These are phyloP conservation scores for Zizania palustris DNA, from an alignment of 202 grass and related monocot genomes.

Conservation along the genomic window DNA sequence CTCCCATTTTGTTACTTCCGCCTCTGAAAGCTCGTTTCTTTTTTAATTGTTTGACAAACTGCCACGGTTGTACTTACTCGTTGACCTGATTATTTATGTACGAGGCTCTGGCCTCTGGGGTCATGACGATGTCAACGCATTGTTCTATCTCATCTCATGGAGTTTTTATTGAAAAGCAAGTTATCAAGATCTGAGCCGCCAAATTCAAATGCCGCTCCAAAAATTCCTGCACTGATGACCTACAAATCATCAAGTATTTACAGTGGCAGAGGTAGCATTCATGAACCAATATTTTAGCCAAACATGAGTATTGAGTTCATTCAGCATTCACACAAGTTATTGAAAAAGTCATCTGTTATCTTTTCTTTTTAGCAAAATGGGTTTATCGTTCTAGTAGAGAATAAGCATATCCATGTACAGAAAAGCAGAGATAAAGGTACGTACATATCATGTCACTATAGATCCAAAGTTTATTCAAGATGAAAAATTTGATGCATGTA, in stretches of 20 bases:
- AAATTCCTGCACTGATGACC: constrained; percentile 26
- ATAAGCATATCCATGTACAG: too few species aligned
- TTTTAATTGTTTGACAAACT: constrained; percentile 14
- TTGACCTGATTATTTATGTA: constrained; percentile 35
- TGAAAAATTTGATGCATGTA: too few species aligned
- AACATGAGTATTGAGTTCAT: too few species aligned
- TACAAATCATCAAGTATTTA: not conserved
- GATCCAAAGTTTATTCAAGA: too few species aligned
- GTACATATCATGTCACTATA: too few species aligned
- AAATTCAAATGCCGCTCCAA: not conserved
- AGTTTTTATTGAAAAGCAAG: too few species aligned
- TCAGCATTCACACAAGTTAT: too few species aligned
- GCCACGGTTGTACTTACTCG: constrained; percentile 38
- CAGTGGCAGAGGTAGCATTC: not conserved
- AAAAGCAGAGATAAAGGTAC: too few species aligned
- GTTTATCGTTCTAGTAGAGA: too few species aligned
- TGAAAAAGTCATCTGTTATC: too few species aligned
- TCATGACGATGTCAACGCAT: not conserved
- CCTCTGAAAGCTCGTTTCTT: constrained; percentile 52
- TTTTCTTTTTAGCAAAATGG: too few species aligned
- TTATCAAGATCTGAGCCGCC: not conserved
- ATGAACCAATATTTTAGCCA: not conserved
- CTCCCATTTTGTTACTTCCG: constrained; percentile 1
- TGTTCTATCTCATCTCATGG: too few species aligned
- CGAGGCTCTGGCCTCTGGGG: constrained; percentile 11